Base-by-base conservation (phyloP, 352 stramenopile species). In the Globisporangium heterothallicum region DNA sequence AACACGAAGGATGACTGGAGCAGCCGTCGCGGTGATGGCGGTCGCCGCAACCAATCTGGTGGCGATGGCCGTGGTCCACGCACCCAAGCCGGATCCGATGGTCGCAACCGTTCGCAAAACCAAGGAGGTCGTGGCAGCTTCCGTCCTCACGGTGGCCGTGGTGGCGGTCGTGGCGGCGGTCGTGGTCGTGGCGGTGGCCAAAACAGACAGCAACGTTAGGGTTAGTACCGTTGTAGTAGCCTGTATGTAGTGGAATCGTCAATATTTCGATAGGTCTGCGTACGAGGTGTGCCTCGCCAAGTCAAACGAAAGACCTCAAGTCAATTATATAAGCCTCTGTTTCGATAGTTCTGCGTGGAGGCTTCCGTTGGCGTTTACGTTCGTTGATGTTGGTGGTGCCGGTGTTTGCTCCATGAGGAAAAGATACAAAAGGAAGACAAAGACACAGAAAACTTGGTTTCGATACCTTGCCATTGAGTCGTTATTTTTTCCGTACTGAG, bases 1-100 rank as follows among this genome's bases (percentile, higher is more conserved):
- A 70, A 62, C 38, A 52, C 57, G 42, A 88, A 89, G 57, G 81
- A 92, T 44, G 75, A 84, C 52, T 88, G 72, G 74, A 69, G 50
- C 55, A 78, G 70, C 58, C 73, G 78, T 45, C 74, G 77, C 50
- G 65, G 66, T 34, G 52, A 27, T 24, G 57, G 70, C 27, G 68
- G 58, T 40, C 63, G 69, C 54, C 68, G 71, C 54, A 57, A 59
- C 32, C 53, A 60, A 29, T 46, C 51, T 43, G 69, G 74, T 32
- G 64, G 55, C 41, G 47, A 69, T 51, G 45, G 61, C 34, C 52
- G 56, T 13, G 57, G 61, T 9, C 34, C 46, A 24, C 63, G 70
- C 48, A 58, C 57, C 40, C 66, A 68, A 40, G 64, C 68, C 56
- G 61, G 70, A 43, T 57, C 54, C 38, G 56, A 66, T n/a, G n/a